Percentiles rank a stretch among this genome's conserved stretches.
Evolutionary conservation across 139 green algal genomes (phyloP).

Genomic region (Coelastrella sp.): DNA sequence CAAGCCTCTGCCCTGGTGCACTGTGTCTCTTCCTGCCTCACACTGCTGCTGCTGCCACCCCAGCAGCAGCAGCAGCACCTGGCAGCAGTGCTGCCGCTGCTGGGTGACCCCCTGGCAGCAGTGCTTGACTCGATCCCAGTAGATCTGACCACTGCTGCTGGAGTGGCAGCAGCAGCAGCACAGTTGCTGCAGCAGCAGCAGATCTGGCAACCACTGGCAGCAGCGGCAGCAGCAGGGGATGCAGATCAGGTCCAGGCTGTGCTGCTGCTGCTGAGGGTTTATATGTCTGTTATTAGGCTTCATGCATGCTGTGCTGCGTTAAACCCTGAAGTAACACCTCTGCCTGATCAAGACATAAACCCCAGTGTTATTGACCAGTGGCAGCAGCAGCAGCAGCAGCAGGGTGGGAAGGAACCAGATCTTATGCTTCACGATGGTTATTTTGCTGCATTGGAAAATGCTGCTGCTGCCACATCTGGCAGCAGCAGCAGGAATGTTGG

Average conservation of each 20-base stretch:
- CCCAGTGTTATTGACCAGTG: constrained; percentile 6
- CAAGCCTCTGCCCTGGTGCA: constrained; percentile 23
- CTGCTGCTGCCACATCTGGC: neutral
- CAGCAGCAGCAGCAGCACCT: constrained; percentile 35
- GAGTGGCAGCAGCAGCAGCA: constrained; percentile 33
- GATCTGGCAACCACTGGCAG: constrained; percentile 3
- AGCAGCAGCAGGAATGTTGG: neutral
- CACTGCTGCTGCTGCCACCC: constrained; percentile 5
- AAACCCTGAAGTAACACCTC: constrained; percentile 21
- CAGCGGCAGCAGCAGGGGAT: neutral
- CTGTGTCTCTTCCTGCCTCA: neutral
- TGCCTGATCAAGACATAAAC: constrained; percentile 34
- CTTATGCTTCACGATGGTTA: neutral
- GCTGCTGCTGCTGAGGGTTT: constrained; percentile 34
- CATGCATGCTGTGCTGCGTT: constrained; percentile 26
- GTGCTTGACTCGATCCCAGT: constrained; percentile 26
- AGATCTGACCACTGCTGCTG: constrained; percentile 27
- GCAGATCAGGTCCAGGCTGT: neutral
- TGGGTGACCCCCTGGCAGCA: constrained; percentile 25
- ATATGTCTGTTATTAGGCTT: constrained; percentile 22
- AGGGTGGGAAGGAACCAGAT: neutral
- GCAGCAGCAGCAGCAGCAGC: constrained; percentile 12
- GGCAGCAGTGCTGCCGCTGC: constrained; percentile 3
- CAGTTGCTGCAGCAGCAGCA: neutral
- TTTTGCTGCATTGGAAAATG: neutral